Conservation (phyloP, 352 stramenopile genomes). For the Phytophthora melonis region DNA sequence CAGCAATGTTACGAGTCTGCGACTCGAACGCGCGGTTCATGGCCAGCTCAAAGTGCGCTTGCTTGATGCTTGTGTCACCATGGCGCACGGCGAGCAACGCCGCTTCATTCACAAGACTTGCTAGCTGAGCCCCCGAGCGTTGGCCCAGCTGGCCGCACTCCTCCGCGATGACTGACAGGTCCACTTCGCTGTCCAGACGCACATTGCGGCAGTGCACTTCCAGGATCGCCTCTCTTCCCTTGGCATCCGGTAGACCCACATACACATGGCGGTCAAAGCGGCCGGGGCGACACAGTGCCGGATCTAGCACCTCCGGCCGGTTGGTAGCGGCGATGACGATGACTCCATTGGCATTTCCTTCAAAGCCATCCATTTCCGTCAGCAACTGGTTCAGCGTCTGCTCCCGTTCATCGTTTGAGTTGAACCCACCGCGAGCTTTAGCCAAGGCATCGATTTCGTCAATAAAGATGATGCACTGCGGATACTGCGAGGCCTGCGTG, state of each 20-base stretch:
- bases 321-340: slow-evolving; percentile 98
- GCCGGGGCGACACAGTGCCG: slow-evolving; percentile 95
- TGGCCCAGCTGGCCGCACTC: slow-evolving; percentile 69
- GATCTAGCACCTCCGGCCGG: slow-evolving; percentile 95
- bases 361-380: slow-evolving; percentile 92
- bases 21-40: slow-evolving; percentile 78
- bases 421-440: slow-evolving; percentile 86
- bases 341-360: slow-evolving; percentile 91
- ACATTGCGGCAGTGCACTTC: slow-evolving; percentile 74
- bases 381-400: slow-evolving; percentile 96
- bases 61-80: slow-evolving; percentile 67
- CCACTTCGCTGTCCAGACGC: slow-evolving; percentile 61
- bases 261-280: slow-evolving; percentile 98
- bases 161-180: slow-evolving; percentile 59
- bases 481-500: slow-evolving; percentile 93
- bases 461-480: slow-evolving; percentile 98
- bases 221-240: slow-evolving; percentile 88
- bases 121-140: slow-evolving; percentile 76
- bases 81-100: slow-evolving; percentile 81
- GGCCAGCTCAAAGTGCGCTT: slow-evolving; percentile 76
- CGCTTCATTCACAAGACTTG: slow-evolving; percentile 87
- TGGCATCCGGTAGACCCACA: slow-evolving; percentile 94
- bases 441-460: slow-evolving; percentile 97
- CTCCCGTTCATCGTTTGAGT: slow-evolving; percentile 96
- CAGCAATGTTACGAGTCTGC: slow-evolving; percentile 63